Evolutionary conservation across 768 basidiomycete genomes (phyloP).

Genomic region (Leucogyrophana mollusca): DNA sequence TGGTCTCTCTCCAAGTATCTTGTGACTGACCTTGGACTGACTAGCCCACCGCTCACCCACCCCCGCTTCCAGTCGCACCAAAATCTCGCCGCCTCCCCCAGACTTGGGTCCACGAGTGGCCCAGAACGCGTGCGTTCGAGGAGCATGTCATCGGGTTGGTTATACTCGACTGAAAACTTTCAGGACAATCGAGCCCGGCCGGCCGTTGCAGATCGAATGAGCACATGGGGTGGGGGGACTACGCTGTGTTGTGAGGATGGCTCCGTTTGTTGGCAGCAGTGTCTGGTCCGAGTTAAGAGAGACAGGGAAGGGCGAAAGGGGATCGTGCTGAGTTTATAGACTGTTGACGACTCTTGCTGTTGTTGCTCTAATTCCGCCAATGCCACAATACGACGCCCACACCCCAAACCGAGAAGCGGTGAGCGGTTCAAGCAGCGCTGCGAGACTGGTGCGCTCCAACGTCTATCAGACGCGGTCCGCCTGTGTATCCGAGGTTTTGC

Average conservation of each 20-base stretch:
- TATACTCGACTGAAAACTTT: constrained; percentile 8
- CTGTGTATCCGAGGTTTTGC: too few relatives aligned
- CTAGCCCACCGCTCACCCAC: too few relatives aligned
- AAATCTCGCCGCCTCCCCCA: constrained; percentile 11
- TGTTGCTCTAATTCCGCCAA: background rate
- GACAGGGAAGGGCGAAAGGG: background rate
- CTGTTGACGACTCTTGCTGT: background rate
- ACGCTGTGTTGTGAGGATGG: background rate
- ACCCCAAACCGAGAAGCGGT: too few relatives aligned
- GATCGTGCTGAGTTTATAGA: background rate
- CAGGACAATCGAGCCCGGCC: constrained; percentile 13
- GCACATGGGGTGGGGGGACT: background rate
- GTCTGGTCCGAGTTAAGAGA: background rate
- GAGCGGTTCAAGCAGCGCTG: too few relatives aligned
- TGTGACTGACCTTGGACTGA: too few relatives aligned
- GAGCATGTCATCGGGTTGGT: constrained; percentile 5
- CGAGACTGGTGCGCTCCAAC: too few relatives aligned
- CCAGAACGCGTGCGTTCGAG: constrained; percentile 18
- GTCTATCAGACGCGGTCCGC: too few relatives aligned
- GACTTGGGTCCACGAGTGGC: constrained; percentile 22
- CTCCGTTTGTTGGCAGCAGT: background rate
- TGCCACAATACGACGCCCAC: background rate
- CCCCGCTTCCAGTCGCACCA: background rate
- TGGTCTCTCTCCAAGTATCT: too few relatives aligned
- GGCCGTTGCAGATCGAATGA: constrained; percentile 19